Base-by-base conservation (phyloP, 495 filamentous ascomycete genomes). In the Alectoria sarmentosa region DNA sequence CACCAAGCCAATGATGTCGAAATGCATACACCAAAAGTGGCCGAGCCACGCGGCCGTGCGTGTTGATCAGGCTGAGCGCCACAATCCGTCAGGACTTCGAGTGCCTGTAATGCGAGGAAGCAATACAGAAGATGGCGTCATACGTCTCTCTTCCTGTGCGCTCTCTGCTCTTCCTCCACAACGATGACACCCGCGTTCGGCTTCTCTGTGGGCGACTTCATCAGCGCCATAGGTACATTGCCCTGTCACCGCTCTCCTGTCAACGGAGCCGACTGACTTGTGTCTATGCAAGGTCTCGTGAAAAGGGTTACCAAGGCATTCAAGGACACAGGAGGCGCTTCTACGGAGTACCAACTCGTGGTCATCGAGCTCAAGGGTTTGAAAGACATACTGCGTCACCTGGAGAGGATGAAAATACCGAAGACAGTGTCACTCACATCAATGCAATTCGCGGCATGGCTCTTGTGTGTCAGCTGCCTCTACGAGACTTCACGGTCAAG, bases 171-270 rank as follows among this genome's bases (percentile, higher is more conserved):
- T 39, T 42, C 58, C 36, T 28, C 36, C 34, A 6, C 58, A 42
- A 39, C 21, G 19, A 61, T 61, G 32, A 39, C 58, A 32, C 36
- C 41, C 17, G 58, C 54, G 34, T 64, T 64, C 23, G 55, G 55
- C 5, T 64, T 58, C 62, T 60, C 37, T 2, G 54, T 54, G 11
- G 48, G 62, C 14, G 49, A 42, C 37, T 58, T 64, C 14, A 52
- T 52, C 49, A 14, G 9, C 49, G 62, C 62, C 10, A 64, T 64
- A 3, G 49, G 44, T 48, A 26, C n/a, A n/a, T n/a, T n/a, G n/a
- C n/a, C n/a, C n/a, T 11, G 21, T 26, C n/a, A 48, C 8, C n/a
- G 9, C 21, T 48, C 8, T 11, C 9, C 44, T 48, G 44, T n/a
- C n/a, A n/a, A n/a, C n/a, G n/a, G n/a, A n/a, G n/a, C n/a, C n/a